Base-by-base conservation (phyloP, 208 protist genomes). In the Leishmania aethiopica region DNA sequence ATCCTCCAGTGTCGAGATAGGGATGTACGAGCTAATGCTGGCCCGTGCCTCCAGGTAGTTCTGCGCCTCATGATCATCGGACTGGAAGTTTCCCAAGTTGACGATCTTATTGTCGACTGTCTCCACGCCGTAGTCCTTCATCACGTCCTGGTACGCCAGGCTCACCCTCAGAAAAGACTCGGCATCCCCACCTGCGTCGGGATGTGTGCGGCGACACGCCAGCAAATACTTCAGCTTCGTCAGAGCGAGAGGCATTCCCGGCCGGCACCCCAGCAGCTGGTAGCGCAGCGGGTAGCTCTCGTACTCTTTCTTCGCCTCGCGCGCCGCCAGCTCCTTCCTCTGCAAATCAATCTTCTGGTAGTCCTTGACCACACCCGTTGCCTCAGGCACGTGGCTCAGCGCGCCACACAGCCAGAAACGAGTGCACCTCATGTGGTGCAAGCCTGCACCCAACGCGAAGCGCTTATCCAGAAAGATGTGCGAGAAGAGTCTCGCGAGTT, bases 121-220 rank as follows among this genome's bases (percentile, higher is more conserved):
- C 76, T 97, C 92, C 53, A 97, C 91, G 49, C 94, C 94, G 82
- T 95, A 96, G 79, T 97, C 94, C 82, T 96, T 95, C 91, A 97
- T 94, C 37, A 94, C 85, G 60, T 97, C 92, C 75, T 97, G 92
- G 75, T 97, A 97, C 3, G 94, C 94, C 15, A 97, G 84, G 73
- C 87, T 94, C 5, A 97, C 91, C 22, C 91, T 88, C 40, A 96
- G 80, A 81, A 97, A 97, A 19, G 82, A 78, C 75, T 95, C 94
- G 10, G 91, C 81, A 75, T 97, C 90, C n/a, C 94, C 94, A 28
- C 94, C 94, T 0, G 89, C 94, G 37, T 97, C 94, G 67, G 94
- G 94, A 78, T 97, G 94, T 42, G 91, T 95, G 28, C 90, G 89
- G 28, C 94, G 88, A 57, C 91, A 94, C 22, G 92, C 92, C 37